Evolutionary conservation across 2,329 filamentous ascomycete species (phyloP), one percentile per base, ranked within the genome.

Genomic region (Epicoccum sorghinum): DNA sequence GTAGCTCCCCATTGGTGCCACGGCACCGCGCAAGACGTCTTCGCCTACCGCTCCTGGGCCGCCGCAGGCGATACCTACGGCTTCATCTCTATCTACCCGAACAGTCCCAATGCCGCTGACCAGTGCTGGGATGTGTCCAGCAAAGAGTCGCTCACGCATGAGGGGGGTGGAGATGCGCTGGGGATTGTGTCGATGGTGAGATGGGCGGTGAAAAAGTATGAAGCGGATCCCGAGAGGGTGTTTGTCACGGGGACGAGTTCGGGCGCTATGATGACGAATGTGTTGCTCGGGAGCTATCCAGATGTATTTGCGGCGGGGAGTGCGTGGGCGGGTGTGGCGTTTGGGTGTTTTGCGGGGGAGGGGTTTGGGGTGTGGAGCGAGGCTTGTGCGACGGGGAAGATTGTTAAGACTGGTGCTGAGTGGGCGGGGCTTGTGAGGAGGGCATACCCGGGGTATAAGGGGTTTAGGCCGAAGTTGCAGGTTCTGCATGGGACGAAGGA

Each of bases 191-290:
- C 63, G 3, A 68, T 72, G 67, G 70, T 72, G 1, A 61, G 59
- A 3, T 70, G 65, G 61, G 57, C 67, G 7, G 46, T 72, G 10
- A 46, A 68, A 25, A 67, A 70, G 40, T 72, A 72, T 32, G 38
- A 53, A 2, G 69, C 57, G 4, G 69, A 73, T 39, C 58, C 60
- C 27, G 59, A 66, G 25, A 63, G 70, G 7, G 68, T 73, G 1
- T 73, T 73, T 35, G 70, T 72, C 4, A 67, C 65, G 0, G 70
- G 70, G 7, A 73, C 69, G 2, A 72, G 68, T 39, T 72, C 68
- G 4, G 70, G 70, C 4, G 70, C 70, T 0, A 73, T 73, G 70
- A 72, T 73, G 70, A 72, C 70, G 2, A 69, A 71, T 24, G 69
- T 72, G 1, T 60, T 73, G 2, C 40, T 72, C 3, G 70, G 70